These are phyloP conservation scores for Coffea eugenioides DNA, from an alignment of 257 asterid genomes.

Conservation along the genomic window DNA sequence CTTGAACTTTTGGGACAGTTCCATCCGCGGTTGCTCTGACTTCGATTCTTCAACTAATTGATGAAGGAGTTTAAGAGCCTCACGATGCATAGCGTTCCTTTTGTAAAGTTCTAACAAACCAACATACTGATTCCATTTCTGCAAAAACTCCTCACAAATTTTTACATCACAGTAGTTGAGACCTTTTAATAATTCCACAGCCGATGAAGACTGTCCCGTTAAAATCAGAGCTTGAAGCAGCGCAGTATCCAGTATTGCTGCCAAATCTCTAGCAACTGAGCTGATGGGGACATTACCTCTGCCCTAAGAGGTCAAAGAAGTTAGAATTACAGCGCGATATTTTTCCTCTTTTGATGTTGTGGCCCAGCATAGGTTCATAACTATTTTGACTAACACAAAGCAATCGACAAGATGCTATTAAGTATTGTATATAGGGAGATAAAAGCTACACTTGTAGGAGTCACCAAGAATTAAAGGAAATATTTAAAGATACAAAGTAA, in stretches of 20 bases:
- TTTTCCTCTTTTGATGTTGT: background rate
- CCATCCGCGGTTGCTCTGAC: slow-evolving; percentile 75
- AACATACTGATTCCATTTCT: slow-evolving; percentile 58
- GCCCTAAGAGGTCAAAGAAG: slow-evolving; percentile 43
- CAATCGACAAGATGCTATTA: background rate
- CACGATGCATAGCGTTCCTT: slow-evolving; percentile 80
- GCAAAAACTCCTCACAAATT: slow-evolving; percentile 87
- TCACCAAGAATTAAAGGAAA: background rate
- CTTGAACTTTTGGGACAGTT: slow-evolving; percentile 74
- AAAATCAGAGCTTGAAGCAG: slow-evolving; percentile 79
- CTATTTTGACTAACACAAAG: background rate
- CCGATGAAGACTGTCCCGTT: slow-evolving; percentile 89
- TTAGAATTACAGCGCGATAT: slow-evolving; percentile 15
- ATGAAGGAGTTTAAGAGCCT: slow-evolving; percentile 84
- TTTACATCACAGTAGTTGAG: slow-evolving; percentile 78
- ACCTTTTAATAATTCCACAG: slow-evolving; percentile 75
- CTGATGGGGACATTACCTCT: slow-evolving; percentile 58
- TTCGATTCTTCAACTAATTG: slow-evolving; percentile 83
- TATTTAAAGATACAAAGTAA: background rate
- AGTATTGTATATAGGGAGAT: background rate
- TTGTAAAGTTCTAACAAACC: slow-evolving; percentile 84
- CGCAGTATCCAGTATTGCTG: slow-evolving; percentile 88
- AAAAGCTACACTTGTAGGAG: background rate
- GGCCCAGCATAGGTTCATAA: background rate
- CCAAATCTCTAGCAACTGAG: slow-evolving; percentile 95